phyloP scores from a whole-genome alignment of 2,329 filamentous ascomycete genomes.

The Leptographium flavum region DNA sequence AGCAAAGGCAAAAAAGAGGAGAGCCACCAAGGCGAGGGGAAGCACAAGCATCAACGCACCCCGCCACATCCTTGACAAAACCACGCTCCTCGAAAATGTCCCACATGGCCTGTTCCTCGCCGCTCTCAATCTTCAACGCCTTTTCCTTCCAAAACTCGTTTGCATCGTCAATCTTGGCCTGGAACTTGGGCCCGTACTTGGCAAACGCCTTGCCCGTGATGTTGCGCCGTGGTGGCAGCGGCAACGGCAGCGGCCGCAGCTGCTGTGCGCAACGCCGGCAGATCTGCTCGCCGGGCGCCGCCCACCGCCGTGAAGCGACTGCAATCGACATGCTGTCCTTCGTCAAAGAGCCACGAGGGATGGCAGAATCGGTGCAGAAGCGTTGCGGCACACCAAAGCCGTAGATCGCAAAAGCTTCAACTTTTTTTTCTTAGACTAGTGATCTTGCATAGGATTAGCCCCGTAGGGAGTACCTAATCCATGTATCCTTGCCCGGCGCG shows the following conservation, averaged over 20 bases:
- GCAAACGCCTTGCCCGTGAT: conserved; percentile 8
- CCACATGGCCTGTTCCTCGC: conserved; percentile 40
- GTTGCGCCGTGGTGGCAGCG: conserved; percentile 1
- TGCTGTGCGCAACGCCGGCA: conserved; percentile 9
- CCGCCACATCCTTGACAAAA: conserved; percentile 59
- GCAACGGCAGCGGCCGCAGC: not conserved
- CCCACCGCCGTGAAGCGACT: conserved; percentile 3
- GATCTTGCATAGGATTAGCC: too few relatives aligned
- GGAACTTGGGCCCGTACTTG: conserved; percentile 19
- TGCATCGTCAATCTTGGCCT: conserved; percentile 28
- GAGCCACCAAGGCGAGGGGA: not conserved
- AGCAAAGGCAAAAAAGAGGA: not conserved
- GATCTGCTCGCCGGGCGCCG: not conserved
- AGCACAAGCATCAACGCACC: conserved; percentile 32
- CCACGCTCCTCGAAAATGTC: conserved; percentile 57
- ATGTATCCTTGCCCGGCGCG: not conserved
- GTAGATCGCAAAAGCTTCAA: not conserved
- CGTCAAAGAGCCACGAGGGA: too few relatives aligned
- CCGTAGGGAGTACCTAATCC: not conserved
- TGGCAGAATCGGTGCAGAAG: too few relatives aligned
- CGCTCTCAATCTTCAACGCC: conserved; percentile 32
- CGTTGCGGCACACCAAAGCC: not conserved
- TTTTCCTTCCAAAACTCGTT: conserved; percentile 31
- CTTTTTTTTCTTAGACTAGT: not conserved
- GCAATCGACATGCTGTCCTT: conserved; percentile 2